Evolutionary conservation across 2,329 filamentous ascomycete species (phyloP).

Genomic region (Cladosporium colombiae): DNA sequence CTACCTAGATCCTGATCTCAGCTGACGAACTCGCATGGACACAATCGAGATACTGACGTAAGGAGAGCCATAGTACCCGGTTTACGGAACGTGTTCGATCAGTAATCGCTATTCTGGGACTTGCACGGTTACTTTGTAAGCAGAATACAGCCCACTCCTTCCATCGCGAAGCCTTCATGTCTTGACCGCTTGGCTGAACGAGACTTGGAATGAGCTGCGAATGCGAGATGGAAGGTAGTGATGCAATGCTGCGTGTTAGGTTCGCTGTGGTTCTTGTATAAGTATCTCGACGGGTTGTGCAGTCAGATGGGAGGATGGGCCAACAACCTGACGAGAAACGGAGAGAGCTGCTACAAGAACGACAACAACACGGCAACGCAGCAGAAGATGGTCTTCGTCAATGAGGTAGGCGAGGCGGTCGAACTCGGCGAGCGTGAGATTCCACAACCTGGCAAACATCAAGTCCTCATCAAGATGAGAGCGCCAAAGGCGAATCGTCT

Average conservation of each 20-base stretch:
- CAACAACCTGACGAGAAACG: not conserved
- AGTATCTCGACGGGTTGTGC: not conserved
- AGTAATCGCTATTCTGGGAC: not conserved
- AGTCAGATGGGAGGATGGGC: not conserved
- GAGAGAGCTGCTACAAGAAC: not conserved
- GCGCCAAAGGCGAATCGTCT: not conserved
- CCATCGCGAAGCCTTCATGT: not conserved
- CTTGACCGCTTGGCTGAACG: not conserved
- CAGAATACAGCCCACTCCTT: not conserved
- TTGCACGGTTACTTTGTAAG: not conserved
- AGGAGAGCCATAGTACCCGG: not conserved
- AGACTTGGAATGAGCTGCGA: not conserved
- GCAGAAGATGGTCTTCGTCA: constrained; percentile 20
- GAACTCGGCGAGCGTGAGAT: constrained; percentile 7
- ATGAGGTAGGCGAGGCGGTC: constrained; percentile 17
- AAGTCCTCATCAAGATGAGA: constrained; percentile 15
- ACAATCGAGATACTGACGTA: not conserved
- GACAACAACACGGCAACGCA: not conserved
- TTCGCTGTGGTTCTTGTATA: not conserved
- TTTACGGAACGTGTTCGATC: not conserved
- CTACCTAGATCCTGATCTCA: not conserved
- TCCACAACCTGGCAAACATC: constrained; percentile 13
- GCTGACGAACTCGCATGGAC: not conserved
- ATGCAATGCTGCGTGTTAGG: not conserved
- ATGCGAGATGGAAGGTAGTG: not conserved